Percentiles rank a stretch among this genome's conserved stretches.
Evolutionary conservation across 148 eudicot species (phyloP).

Genomic region (Rhododendron ovatum): DNA sequence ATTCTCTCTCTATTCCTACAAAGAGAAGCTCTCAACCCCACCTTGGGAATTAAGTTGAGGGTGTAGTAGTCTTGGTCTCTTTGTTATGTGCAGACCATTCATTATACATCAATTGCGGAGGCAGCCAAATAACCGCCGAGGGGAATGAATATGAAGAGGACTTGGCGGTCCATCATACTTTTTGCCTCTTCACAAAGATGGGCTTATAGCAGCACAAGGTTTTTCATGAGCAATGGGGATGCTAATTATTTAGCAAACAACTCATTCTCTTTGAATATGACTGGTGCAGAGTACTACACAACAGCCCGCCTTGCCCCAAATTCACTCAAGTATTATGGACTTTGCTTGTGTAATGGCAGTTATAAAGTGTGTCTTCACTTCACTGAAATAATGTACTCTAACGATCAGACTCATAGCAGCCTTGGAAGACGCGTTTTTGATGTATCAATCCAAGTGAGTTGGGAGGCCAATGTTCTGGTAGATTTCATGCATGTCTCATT

Average conservation of each 20-base stretch:
- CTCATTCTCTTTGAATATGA: conserved; percentile 29
- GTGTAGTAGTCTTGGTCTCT: not conserved
- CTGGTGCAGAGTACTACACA: conserved; percentile 38
- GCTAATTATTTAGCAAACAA: conserved; percentile 33
- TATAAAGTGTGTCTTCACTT: conserved; percentile 71
- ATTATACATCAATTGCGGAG: conserved; percentile 68
- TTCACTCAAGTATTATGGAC: conserved; percentile 70
- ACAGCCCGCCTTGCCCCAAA: conserved; percentile 66
- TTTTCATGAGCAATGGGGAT: conserved; percentile 19
- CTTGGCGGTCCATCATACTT: conserved; percentile 46
- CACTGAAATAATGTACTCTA: conserved; percentile 53
- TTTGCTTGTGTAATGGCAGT: conserved; percentile 56
- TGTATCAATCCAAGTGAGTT: conserved; percentile 61
- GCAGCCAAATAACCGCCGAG: conserved; percentile 21
- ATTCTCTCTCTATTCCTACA: too few species aligned
- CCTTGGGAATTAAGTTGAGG: too few species aligned
- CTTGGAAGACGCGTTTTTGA: conserved; percentile 69
- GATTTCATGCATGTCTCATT: not conserved
- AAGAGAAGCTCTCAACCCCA: too few species aligned
- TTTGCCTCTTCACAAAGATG: conserved; percentile 44
- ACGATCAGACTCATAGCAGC: conserved; percentile 49
- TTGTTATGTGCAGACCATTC: conserved; percentile 37
- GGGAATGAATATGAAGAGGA: conserved; percentile 49
- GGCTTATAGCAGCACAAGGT: conserved; percentile 70
- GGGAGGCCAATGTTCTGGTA: conserved; percentile 5